Percentiles rank a stretch among this genome's conserved stretches.
These are phyloP conservation scores for Diplodia scrobiculata DNA, from an alignment of 2,329 filamentous ascomycete genomes.

Conservation along the genomic window DNA sequence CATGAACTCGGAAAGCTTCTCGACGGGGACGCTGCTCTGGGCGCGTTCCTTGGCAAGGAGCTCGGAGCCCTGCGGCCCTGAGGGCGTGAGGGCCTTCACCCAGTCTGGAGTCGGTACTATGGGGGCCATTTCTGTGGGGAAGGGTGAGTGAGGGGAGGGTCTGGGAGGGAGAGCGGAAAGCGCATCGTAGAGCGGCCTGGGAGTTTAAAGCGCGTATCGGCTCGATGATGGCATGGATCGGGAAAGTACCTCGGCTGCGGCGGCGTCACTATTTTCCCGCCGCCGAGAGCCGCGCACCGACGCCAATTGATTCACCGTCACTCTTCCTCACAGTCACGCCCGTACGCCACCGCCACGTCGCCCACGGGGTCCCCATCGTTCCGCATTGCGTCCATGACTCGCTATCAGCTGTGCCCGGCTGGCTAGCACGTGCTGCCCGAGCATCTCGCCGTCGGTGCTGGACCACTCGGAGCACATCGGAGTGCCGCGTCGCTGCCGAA, in stretches of 20 bases:
- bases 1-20: conserved; percentile 67
- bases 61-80: conserved; percentile 68
- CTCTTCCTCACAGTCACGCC: background rate
- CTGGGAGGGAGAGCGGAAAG: background rate
- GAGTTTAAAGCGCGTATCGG: conserved; percentile 27
- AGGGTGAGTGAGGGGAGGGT: background rate
- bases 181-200: conserved; percentile 1
- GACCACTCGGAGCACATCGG: background rate
- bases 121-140: conserved; percentile 16
- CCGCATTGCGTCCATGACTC: conserved; percentile 13
- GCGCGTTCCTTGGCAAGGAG: conserved; percentile 69
- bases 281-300: conserved; percentile 24
- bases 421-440: background rate
- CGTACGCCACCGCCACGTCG: conserved; percentile 16
- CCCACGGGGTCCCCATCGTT: conserved; percentile 15
- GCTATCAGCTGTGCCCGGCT: background rate
- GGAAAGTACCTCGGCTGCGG: conserved; percentile 18
- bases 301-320: background rate
- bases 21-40: conserved; percentile 66
- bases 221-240: conserved; percentile 23
- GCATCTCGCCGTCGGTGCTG: background rate
- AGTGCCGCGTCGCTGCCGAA: background rate
- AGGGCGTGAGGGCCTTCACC: conserved; percentile 67
- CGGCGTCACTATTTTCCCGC: conserved; percentile 2
- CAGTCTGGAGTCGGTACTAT: conserved; percentile 56